Base-by-base conservation (phyloP, 164 flowering plant genomes). In the Annona cherimola region DNA sequence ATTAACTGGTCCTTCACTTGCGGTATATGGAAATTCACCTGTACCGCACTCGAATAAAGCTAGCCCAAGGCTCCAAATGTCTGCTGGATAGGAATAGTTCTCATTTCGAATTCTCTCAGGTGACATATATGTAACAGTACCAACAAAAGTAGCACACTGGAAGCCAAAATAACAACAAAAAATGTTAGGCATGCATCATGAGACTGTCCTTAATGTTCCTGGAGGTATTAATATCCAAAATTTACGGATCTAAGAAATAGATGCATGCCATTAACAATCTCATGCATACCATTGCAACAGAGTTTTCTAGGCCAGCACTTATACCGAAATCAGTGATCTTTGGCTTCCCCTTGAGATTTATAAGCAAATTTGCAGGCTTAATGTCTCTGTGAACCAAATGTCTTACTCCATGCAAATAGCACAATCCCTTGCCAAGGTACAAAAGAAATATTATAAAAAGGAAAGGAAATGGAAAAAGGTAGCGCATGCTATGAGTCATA, bases 291-390 rank as follows among this genome's bases (percentile, higher is more conserved):
- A 96, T 87, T 66, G 99, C 99, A 87, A 89, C 74, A 46, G 98
- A 93, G 73, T 87, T 93, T 86, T 96, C 98, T 71, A 96, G 80
- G 71, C 99, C 99, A 75, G 99, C 96, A 83, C 99, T 93, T 60
- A 96, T 96, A 64, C 99, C 98, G 82, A 96, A 96, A 86, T 96
- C 98, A 20, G 99, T 96, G 72, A 96, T 96, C 82, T 96, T 93
- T 42, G 99, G 87, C 82, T 91, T 97, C 69, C 99, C 99, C 75
- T 96, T 96, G 69, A 96, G 93, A 82, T 96, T 93, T 65, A 96
- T 84, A 57, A 96, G 98, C 83, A 96, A 80, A 87, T 96, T 96
- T 72, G 99, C 99, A 19, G 99, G 99, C 85, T 96, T 96, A 61
- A 96, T 96, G 77, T 96, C 99, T 87, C 99, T 88, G 77, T 93